Base-by-base conservation (phyloP, 2,329 filamentous ascomycete genomes). In the Arthroderma sp. region DNA sequence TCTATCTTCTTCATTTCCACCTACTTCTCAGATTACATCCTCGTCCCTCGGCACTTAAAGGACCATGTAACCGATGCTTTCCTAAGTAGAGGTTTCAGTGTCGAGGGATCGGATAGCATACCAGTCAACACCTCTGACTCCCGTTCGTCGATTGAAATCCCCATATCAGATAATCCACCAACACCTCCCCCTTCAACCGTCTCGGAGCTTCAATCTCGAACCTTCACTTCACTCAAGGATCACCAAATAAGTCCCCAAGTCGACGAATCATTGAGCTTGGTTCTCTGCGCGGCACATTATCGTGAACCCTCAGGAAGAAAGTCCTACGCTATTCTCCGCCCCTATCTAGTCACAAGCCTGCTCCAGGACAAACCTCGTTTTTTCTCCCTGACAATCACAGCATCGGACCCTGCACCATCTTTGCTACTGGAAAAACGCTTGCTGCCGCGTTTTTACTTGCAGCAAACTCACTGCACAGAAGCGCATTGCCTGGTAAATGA, bases 1-100 rank as follows among this genome's bases (percentile, higher is more conserved):
- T 85, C 89, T 43, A 94, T 98, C 58, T 95, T 96, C 71, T 96
- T 96, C 73, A 94, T 95, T 62, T 95, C 89, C 3, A 95, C 87
- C 30, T 98, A 96, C 66, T 96, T 94, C 66, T 91, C 85, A 31
- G 89, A 98, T 67, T 96, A 94, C 65, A 93, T 98, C 55, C 74
- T 96, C 32, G 86, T 95, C 1, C 88, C 91, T 0, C 73, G 73
- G 43, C 83, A 80, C 58, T 79, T 83, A 56, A 79, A 82, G 42
- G 68, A 75, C 28, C 81, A 80, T 34, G 88, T 96, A 40, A 78
- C 86, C 31, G 72, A 79, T 47, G 83, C 86, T 0, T 71, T 96
- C 4, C 73, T 89, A 48, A 76, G 80, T 11, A 78, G 83, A 39
- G 87, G 87, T 1, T 95, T 95, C 58, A 80, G 83, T 54, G 88